Percentiles rank a stretch among this genome's conserved stretches.
Evolutionary conservation across 1,284 basidiomycete species (phyloP).

Genomic region (Puccinia brachypodii): DNA sequence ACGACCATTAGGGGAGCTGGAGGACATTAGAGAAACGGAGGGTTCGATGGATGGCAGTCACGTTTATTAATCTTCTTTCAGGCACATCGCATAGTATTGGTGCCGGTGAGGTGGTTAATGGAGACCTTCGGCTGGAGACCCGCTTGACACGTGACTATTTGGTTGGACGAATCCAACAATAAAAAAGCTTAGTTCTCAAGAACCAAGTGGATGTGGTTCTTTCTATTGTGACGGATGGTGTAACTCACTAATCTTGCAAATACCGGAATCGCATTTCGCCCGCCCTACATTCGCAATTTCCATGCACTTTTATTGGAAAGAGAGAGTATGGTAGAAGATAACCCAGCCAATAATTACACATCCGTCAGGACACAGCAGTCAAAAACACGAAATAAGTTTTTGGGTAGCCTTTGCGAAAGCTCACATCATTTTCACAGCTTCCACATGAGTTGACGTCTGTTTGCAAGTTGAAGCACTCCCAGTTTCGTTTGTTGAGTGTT

Average conservation of each 20-base stretch:
- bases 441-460: conserved; percentile 33
- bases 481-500: not conserved
- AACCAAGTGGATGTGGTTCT: not conserved
- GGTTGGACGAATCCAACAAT: not conserved
- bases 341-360: too few species aligned
- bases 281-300: conserved; percentile 8
- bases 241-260: conserved; percentile 21
- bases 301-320: conserved; percentile 17
- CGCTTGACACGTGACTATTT: not conserved
- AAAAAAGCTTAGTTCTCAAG: not conserved
- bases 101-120: not conserved
- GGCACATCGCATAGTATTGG: not conserved
- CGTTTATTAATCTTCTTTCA: not conserved
- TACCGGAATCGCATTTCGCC: conserved; percentile 28
- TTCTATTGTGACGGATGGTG: not conserved
- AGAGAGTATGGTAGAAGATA: not conserved
- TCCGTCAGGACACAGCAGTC: not conserved
- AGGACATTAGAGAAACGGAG: not conserved
- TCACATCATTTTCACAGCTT: conserved; percentile 33
- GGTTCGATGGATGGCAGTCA: not conserved
- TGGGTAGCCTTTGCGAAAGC: not conserved
- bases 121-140: not conserved
- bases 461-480: conserved; percentile 28
- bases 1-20: not conserved
- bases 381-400: not conserved